Percentiles rank a stretch among this genome's conserved stretches.
These are phyloP conservation scores for Corinectria fuckeliana DNA, from an alignment of 2,329 filamentous ascomycete genomes.

Conservation along the genomic window DNA sequence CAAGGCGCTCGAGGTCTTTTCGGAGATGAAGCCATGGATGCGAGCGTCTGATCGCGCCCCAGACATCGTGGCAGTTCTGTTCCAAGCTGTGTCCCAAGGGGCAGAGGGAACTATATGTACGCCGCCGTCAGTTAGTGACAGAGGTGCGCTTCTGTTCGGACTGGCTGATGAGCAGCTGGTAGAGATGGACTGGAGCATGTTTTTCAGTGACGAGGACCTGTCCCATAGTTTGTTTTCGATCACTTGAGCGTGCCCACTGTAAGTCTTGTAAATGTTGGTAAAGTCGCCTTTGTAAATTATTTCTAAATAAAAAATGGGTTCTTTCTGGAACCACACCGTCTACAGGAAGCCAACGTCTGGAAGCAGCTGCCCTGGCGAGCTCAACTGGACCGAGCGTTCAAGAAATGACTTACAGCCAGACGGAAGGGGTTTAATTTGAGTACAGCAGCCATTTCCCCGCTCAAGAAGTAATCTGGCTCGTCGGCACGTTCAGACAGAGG, in stretches of 20 bases:
- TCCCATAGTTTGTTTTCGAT: conserved; percentile 3
- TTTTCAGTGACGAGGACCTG: conserved; percentile 3
- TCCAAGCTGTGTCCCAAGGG: conserved; percentile 9
- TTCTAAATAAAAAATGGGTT: too few relatives aligned
- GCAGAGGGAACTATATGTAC: conserved; percentile 4
- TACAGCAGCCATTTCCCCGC: too few relatives aligned
- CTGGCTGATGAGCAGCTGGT: conserved; percentile 9
- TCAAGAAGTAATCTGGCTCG: too few relatives aligned
- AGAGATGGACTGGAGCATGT: conserved; percentile 16
- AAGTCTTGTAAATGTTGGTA: too few relatives aligned
- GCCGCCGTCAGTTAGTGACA: conserved; percentile 10
- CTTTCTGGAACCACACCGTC: too few relatives aligned
- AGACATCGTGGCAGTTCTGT: conserved; percentile 13
- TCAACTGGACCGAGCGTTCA: too few relatives aligned
- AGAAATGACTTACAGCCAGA: too few relatives aligned
- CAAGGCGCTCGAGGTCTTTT: conserved; percentile 11
- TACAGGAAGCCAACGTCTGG: too few relatives aligned
- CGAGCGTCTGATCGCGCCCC: conserved; percentile 11
- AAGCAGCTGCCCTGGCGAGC: too few relatives aligned
- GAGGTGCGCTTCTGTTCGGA: conserved; percentile 1
- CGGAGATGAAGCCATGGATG: conserved; percentile 17
- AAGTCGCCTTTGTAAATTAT: too few relatives aligned
- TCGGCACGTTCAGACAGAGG: too few relatives aligned
- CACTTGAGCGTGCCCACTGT: not conserved
- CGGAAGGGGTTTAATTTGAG: too few relatives aligned